Evolutionary conservation across 2,329 filamentous ascomycete species (phyloP), one percentile per base, ranked within the genome.

Genomic region (Metarhizium anisopliae): DNA sequence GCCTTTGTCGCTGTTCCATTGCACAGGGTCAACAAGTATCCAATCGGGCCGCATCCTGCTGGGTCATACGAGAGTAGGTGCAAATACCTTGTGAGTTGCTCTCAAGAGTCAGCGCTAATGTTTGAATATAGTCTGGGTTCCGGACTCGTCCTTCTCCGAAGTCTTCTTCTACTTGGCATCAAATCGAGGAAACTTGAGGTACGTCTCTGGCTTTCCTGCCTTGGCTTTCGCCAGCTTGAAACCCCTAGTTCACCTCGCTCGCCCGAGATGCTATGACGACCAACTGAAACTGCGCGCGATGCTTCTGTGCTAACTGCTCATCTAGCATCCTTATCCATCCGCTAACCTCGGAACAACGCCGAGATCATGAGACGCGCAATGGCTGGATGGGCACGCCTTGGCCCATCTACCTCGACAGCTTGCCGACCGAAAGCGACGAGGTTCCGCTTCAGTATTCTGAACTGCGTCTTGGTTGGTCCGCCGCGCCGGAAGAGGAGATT

Each of bases 1-100:
- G 67, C 67, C 8, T 69, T 70, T 52, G 65, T 68, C 36, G 67
- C 67, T 11, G 67, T 70, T 5, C 67, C 67, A 2, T 57, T 70
- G 25, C 61, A 62, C 38, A 63, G 63, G 29, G 67, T 70, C 49
- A 70, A 70, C 38, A 62, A 67, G 20, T 62, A 66, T 49, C 67
- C 67, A 0, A 66, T 65, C n/a, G 67, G 67, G 2, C 67, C 67
- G 47, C 67, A 70, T 54, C 67, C 67, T 1, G 67, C 67, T 14
- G 67, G 67, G 6, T 69, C 67, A 1, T 70, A 69, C 49, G 67
- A 70, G 56, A 68, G 67, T 69, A 52, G 59, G 65, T 63, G 29
- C 11, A 43, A 8, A 38, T 45, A 3, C 3, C 7, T 18, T 7
- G 20, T 25, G 14, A 25, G 4, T 40, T 14, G 32, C 6, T n/a